These are phyloP conservation scores for Vitis amurensis DNA, from an alignment of 164 flowering plant genomes.

Conservation along the genomic window DNA sequence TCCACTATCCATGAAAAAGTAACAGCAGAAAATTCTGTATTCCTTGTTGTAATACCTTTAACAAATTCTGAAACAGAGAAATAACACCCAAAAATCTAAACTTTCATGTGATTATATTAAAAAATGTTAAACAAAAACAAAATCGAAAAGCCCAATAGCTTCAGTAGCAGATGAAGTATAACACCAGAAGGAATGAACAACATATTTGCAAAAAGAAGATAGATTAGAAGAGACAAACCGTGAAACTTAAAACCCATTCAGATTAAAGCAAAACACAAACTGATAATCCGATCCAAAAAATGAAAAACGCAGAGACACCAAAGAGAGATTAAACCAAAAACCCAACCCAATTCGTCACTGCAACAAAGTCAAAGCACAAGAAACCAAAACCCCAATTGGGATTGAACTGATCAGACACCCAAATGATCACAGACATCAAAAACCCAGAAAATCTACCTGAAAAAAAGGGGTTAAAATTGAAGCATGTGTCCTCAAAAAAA, in stretches of 20 bases:
- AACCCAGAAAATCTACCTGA: slow-evolving; percentile 9
- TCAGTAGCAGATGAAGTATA: not conserved
- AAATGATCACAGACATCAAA: slow-evolving; percentile 9
- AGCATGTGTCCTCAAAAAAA: not conserved
- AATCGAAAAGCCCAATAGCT: not conserved
- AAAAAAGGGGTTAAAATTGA: not conserved
- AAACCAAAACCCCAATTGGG: slow-evolving; percentile 8
- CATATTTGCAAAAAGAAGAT: not conserved
- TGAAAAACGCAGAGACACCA: too few relatives aligned
- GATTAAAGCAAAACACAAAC: not conserved
- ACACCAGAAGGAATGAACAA: not conserved
- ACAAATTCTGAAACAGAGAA: too few relatives aligned
- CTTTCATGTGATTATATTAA: not conserved
- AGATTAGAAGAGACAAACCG: not conserved
- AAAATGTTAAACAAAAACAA: not conserved
- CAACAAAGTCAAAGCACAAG: not conserved
- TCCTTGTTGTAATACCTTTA: too few relatives aligned
- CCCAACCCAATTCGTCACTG: not conserved
- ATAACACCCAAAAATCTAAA: not conserved
- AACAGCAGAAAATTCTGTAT: too few relatives aligned
- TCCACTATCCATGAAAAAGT: too few relatives aligned
- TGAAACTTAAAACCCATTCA: not conserved
- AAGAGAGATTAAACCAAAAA: not conserved
- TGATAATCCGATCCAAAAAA: not conserved
- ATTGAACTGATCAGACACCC: slow-evolving; percentile 2